Evolutionary conservation across 192 early-diverging fungal genomes (phyloP), one percentile per base, ranked within the genome.

Genomic region (Oehlia diaphana): DNA sequence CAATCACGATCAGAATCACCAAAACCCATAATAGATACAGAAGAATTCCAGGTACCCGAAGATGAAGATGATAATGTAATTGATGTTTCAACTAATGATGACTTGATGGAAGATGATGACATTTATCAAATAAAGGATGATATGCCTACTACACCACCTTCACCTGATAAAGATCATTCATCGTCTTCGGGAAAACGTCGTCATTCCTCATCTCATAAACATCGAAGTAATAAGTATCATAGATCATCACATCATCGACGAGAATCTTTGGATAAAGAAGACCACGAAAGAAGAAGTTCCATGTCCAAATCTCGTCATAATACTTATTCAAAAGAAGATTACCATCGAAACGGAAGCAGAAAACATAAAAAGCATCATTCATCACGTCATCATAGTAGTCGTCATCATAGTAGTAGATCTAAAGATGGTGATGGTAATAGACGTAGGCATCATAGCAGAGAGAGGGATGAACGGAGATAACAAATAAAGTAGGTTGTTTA

Each of bases 311-410:
- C 50, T 58, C 74, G 62, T 64, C 26, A 28, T 33, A 50, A 37
- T 76, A 21, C 62, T 37, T 63, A 58, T 35, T 44, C 74, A 10
- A 76, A 63, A 76, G 58, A 76, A 26, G 49, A 61, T 76, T 39
- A 76, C 42, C 68, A 53, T 19, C 31, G 73, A n/a, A 74, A n/a
- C 26, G 42, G 33, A 26, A 72, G n/a, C 16, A 33, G 35, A 26
- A 74, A 62, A 61, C 73, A 74, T 62, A 62, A 74, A 50, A 74
- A 62, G 26, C 73, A 53, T 74, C 73, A 74, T 28, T 35, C 26
- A 7, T 70, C 68, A 16, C 49, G 35, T 53, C 73, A 74, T 53
- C 73, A 74, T 58, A 33, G 35, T 19, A 31, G 31, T 53, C 73
- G 50, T 35, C 47, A 28, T 28, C 72, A 58, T 49, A 74, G 28